Evolutionary conservation across 2,329 filamentous ascomycete genomes (phyloP).

Genomic region (Aspergillus piperis): DNA sequence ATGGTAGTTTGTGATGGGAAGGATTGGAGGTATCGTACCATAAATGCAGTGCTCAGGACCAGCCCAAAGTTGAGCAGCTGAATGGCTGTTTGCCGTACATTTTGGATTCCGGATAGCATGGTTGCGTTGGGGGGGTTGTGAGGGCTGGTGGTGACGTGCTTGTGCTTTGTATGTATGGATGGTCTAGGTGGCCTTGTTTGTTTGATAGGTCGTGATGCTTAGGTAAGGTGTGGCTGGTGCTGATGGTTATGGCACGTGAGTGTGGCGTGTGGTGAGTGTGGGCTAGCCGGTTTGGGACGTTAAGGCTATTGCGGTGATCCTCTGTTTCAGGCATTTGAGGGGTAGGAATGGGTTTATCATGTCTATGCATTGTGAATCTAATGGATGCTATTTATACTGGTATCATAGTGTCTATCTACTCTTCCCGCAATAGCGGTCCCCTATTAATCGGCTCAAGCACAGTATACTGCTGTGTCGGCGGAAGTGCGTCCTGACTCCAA

Average conservation of each 20-base stretch:
- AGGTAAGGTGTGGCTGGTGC: neutral
- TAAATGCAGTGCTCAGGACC: slow-evolving; percentile 87
- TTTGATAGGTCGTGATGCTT: neutral
- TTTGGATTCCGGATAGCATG: slow-evolving; percentile 67
- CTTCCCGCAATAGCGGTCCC: neutral
- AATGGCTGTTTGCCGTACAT: slow-evolving; percentile 76
- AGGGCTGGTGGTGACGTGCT: neutral
- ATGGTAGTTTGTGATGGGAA: no score
- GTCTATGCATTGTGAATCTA: neutral
- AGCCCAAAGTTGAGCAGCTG: slow-evolving; percentile 90
- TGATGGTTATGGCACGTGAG: neutral
- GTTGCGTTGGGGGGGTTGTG: slow-evolving; percentile 16
- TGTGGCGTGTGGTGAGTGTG: no score
- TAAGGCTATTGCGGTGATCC: no score
- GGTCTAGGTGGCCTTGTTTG: neutral
- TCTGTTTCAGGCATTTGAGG: neutral
- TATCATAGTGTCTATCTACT: neutral
- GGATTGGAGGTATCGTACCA: slow-evolving; percentile 51
- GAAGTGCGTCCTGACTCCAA: slow-evolving; percentile 7
- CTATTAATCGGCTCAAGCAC: neutral
- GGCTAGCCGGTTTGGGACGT: no score
- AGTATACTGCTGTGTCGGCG: neutral
- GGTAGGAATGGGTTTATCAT: neutral
- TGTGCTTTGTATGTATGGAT: neutral
- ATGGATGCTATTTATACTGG: neutral